These are phyloP conservation scores for Elymus sibiricus DNA, from an alignment of 176 grass and related monocot genomes.

Conservation along the genomic window DNA sequence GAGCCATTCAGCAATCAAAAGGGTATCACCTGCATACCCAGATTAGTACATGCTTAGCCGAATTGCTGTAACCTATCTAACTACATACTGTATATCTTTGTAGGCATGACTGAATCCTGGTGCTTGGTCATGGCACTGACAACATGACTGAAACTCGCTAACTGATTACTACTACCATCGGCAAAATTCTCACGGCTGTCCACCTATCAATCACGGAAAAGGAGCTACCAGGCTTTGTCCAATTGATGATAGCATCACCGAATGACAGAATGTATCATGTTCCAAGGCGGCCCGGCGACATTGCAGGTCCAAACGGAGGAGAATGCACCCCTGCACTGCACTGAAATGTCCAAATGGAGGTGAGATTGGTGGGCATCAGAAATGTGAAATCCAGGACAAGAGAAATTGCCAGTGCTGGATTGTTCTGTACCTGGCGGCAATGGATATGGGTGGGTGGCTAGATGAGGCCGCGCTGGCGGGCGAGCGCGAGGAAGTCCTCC, in stretches of 20 bases:
- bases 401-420: background rate
- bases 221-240: background rate
- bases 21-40: background rate
- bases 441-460: background rate
- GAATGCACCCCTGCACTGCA: background rate
- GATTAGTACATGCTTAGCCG: background rate
- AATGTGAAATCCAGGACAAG: background rate
- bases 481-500: constrained; percentile 2
- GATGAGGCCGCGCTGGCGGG: constrained; percentile 30
- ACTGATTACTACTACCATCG: background rate
- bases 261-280: background rate
- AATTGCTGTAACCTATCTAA: background rate
- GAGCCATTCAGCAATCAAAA: background rate
- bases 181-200: background rate
- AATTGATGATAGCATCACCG: background rate
- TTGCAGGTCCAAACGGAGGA: background rate
- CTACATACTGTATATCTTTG: background rate
- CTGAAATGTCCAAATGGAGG: background rate
- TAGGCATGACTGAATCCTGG: background rate
- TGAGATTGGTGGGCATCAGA: background rate
- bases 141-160: background rate
- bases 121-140: background rate
- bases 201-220: background rate
- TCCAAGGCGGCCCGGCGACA: background rate
- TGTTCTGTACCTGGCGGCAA: background rate